Conservation (phyloP, 2,329 filamentous ascomycete species). For the Penicillium crustosum region DNA sequence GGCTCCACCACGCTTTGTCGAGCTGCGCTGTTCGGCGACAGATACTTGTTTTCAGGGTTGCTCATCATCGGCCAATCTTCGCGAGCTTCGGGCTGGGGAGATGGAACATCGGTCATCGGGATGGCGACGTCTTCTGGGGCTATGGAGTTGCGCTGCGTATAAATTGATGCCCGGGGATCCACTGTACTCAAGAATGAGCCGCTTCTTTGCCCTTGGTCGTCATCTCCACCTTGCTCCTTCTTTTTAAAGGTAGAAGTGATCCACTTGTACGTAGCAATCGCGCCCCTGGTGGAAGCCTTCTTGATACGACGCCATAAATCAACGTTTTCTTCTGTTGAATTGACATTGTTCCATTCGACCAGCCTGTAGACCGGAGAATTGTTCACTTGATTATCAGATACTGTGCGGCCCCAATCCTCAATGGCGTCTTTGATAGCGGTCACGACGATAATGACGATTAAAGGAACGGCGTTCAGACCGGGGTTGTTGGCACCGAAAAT, state of each 20-base stretch:
- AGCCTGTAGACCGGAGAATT: conserved; percentile 93
- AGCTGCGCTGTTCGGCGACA: conserved; percentile 35
- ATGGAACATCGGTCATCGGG: conserved; percentile 93
- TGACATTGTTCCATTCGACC: conserved; percentile 87
- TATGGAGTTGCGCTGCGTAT: conserved; percentile 50
- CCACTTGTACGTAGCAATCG: conserved; percentile 57
- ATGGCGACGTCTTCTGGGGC: conserved; percentile 64
- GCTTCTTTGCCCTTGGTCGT: conserved; percentile 55
- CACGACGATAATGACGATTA: conserved; percentile 87
- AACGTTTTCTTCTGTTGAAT: conserved; percentile 82
- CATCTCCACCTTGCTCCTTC: conserved; percentile 40
- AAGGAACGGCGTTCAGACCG: conserved; percentile 81
- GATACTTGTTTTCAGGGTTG: conserved; percentile 31
- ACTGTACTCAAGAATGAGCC: conserved; percentile 65
- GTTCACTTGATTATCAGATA: conserved; percentile 90
- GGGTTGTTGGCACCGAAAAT: conserved; percentile 94
- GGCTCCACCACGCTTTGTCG: conserved; percentile 27
- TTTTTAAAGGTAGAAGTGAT: conserved; percentile 52
- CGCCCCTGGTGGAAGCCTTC: conserved; percentile 72
- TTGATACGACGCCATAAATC: conserved; percentile 85
- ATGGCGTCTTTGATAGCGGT: conserved; percentile 93
- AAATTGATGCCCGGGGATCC: conserved; percentile 56
- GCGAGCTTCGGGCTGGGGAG: conserved; percentile 63
- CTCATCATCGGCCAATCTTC: conserved; percentile 43
- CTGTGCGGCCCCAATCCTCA: conserved; percentile 89